Percentiles rank a stretch among this genome's conserved stretches.
Evolutionary conservation across 306 rosid species (phyloP).

Genomic region (Purshia tridentata): DNA sequence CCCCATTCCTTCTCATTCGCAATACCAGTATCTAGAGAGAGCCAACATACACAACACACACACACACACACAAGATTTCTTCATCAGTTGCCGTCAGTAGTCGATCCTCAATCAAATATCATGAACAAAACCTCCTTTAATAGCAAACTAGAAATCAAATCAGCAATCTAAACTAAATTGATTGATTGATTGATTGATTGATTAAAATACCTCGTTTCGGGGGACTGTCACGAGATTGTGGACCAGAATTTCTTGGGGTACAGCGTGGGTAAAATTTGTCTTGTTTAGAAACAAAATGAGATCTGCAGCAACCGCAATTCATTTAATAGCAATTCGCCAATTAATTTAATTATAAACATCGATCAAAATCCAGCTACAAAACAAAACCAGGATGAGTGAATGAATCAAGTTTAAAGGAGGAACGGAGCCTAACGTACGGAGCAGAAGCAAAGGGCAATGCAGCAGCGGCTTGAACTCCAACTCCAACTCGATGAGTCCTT

Average conservation of each 20-base stretch:
- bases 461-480: slow-evolving; percentile 62
- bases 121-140: neutral
- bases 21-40: slow-evolving; percentile 68
- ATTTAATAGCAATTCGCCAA: neutral
- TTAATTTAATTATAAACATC: neutral
- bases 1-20: slow-evolving; percentile 99
- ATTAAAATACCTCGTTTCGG: slow-evolving; percentile 76
- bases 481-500: slow-evolving; percentile 39
- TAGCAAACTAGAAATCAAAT: no score
- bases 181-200: neutral
- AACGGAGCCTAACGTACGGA: slow-evolving; percentile 37
- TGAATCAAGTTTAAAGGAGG: no score
- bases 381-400: neutral
- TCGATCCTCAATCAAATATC: slow-evolving; percentile 12
- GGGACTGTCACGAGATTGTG: slow-evolving; percentile 91
- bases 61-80: slow-evolving; percentile 21
- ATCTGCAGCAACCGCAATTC: slow-evolving; percentile 39
- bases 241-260: slow-evolving; percentile 68
- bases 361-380: neutral
- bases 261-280: slow-evolving; percentile 75
- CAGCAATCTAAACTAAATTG: no score
- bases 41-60: slow-evolving; percentile 19
- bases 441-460: slow-evolving; percentile 84
- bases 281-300: slow-evolving; percentile 48
- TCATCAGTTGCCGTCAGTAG: neutral